These are phyloP conservation scores for Colletotrichum sansevieriae DNA, from an alignment of 2,329 filamentous ascomycete species.

Conservation along the genomic window DNA sequence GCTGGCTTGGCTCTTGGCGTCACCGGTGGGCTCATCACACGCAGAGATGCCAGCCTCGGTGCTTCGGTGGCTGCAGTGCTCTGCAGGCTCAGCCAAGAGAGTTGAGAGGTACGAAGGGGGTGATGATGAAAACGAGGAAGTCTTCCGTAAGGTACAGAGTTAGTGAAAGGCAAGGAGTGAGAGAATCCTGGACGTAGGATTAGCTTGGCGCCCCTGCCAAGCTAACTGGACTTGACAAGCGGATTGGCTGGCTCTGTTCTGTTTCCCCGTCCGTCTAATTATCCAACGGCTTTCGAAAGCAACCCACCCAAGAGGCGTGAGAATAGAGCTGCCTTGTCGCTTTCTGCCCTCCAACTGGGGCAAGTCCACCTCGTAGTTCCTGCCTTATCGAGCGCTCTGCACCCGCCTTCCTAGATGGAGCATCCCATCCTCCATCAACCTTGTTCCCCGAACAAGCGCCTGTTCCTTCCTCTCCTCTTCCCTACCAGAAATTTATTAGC, in stretches of 20 bases:
- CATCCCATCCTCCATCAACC: slow-evolving; percentile 27
- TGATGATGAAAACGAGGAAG: background rate
- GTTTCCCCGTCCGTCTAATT: slow-evolving; percentile 36
- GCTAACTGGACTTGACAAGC: slow-evolving; percentile 26
- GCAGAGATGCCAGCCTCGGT: slow-evolving; percentile 3
- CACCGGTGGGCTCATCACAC: slow-evolving; percentile 19
- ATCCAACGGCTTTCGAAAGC: slow-evolving; percentile 29
- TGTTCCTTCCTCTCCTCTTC: slow-evolving; percentile 19
- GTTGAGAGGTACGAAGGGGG: slow-evolving; percentile 5
- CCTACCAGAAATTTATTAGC: slow-evolving; percentile 24
- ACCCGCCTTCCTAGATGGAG: slow-evolving; percentile 10
- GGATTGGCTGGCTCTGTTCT: slow-evolving; percentile 32
- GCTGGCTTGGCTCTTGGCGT: slow-evolving; percentile 34
- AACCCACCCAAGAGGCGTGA: slow-evolving; percentile 17
- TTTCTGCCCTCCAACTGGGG: slow-evolving; percentile 2
- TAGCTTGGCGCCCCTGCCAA: slow-evolving; percentile 25
- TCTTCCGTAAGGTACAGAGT: no score
- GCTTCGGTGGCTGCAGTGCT: slow-evolving; percentile 4
- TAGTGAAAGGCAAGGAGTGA: no score
- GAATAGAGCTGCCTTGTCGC: slow-evolving; percentile 22
- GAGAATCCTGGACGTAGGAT: slow-evolving; percentile 11
- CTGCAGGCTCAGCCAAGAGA: no score
- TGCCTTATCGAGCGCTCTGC: slow-evolving; percentile 8
- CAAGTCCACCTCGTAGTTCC: slow-evolving; percentile 11
- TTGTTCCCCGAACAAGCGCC: slow-evolving; percentile 22